Evolutionary conservation across 2,329 filamentous ascomycete genomes (phyloP), one percentile per base, ranked within the genome.

Genomic region (Bipolaris gigantea): DNA sequence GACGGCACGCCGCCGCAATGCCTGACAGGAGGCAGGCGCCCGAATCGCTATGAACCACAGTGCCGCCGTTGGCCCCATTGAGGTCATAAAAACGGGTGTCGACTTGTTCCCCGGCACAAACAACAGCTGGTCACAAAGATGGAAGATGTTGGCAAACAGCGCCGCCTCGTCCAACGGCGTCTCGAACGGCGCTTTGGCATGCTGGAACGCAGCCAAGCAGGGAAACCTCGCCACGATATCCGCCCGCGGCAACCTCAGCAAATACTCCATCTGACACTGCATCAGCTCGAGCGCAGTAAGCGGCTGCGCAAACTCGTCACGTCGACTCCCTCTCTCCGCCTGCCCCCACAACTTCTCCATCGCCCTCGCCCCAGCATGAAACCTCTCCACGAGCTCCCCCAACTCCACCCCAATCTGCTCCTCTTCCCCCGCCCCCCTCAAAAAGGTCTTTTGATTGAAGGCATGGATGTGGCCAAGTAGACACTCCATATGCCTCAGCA

Each of bases 41-140:
- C 63, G 62, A 1, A 59, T 56, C 11, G 61, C 56, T 10, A 72
- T 61, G 1, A 67, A 50, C 66, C 65, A 73, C 33, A 73, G 53
- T 0, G 60, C 69, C 11, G 63, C 53, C 3, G 67, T 46, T 6
- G 69, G 48, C 5, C 69, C 67, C 2, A 63, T 62, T 9, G 60
- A 51, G 0, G 63, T 63, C 1, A 65, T 62, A 52, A 72, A 73
- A 2, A 70, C 61, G 1, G 71, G 70, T 0, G 61, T 47, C 25
- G 35, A 34, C 46, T 8, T 39, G 33, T n/a, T 35, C 43, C 18
- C 41, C 2, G 44, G 34, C 43, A 46, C 61, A 43, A 45, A 45
- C 18, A 57, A 50, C 4, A 60, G 55, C 38, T 48, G 54, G 15
- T 41, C 57, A 35, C 56, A 61, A 41, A 66, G 42, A 15, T 58